Base-by-base conservation (phyloP, 192 early-diverging fungal genomes). In the Coemansia sp. region DNA sequence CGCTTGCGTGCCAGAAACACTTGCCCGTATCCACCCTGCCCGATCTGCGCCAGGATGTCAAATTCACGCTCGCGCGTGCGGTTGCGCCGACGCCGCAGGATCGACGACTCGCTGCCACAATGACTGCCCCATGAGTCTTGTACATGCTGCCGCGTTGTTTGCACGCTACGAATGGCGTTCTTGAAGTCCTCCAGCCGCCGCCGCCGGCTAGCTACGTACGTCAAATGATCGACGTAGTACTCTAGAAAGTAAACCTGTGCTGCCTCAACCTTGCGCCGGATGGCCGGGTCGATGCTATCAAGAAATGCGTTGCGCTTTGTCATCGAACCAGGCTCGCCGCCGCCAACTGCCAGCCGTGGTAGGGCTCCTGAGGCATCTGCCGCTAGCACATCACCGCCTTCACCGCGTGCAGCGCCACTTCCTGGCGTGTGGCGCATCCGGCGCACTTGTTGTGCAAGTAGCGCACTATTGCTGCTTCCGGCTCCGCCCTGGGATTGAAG, bases 1-100 rank as follows among this genome's bases (percentile, higher is more conserved):
- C 84, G 82, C 72, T 91, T 89, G 46, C 80, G 64, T 0, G 88
- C 89, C 70, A 92, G 64, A 63, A 82, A 91, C 57, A 92, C 89
- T 72, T 91, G 88, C 6, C 90, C 90, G 67, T 91, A 92, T 2
- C 89, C 90, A 23, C 90, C 90, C 64, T 91, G 90, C 2, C 90
- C 90, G 31, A 92, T 85, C 68, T 91, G 90, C 30, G 76, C 83
- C 63, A 91, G 61, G 30, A 91, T 85, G 64, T 85, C 64, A 70
- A 92, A 92, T 61, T 89, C 84, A 25, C 84, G 76, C 29, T 90
- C 80, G 23, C 85, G 75, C 22, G 84, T 85, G 21, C 90, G 70
- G 23, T 86, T 89, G 52, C 93, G 81, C 1, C 93, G 80, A 52
- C 85, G 78, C 4, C 92, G 80, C 33, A 93, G 77, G 29, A 67